Percentiles rank a stretch among this genome's conserved stretches.
Conservation (phyloP, 768 basidiomycete genomes). For the Tulasnella sp. region DNA sequence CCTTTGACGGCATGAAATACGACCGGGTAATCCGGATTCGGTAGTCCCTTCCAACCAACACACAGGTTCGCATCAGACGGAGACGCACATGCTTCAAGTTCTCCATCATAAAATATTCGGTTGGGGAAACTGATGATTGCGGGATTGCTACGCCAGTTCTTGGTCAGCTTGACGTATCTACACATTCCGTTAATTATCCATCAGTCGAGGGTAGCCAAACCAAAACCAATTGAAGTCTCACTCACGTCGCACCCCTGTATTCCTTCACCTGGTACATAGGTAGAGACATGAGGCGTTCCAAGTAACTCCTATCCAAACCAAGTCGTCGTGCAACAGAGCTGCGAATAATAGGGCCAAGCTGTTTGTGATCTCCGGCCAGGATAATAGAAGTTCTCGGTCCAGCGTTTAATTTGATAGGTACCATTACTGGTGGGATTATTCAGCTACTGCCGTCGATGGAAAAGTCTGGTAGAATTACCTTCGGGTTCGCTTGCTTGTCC, state of each 20-base stretch:
- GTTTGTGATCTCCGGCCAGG: conserved; percentile 41
- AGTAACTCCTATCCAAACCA: conserved; percentile 39
- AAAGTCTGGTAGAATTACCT: not conserved
- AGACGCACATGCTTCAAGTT: conserved; percentile 38
- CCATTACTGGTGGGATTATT: conserved; percentile 40
- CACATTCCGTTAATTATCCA: not conserved
- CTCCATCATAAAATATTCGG: conserved; percentile 41
- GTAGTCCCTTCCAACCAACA: conserved; percentile 37
- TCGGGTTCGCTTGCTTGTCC: conserved; percentile 62
- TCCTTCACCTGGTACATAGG: conserved; percentile 36
- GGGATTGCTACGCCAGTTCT: conserved; percentile 57
- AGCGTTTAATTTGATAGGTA: conserved; percentile 40
- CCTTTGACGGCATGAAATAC: conserved; percentile 40
- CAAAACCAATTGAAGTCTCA: not conserved
- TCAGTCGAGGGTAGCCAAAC: not conserved
- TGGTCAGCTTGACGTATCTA: conserved; percentile 54
- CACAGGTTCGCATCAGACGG: conserved; percentile 35
- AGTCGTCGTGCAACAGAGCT: conserved; percentile 35
- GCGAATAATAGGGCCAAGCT: conserved; percentile 41
- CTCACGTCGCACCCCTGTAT: conserved; percentile 38
- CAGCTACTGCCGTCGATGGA: not conserved
- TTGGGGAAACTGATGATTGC: conserved; percentile 59
- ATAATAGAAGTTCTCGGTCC: conserved; percentile 40
- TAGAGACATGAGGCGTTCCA: conserved; percentile 40
- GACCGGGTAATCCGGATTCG: conserved; percentile 36